These are phyloP conservation scores for Aspergillus pseudoviridinutans DNA, from an alignment of 2,329 filamentous ascomycete species.

Conservation along the genomic window DNA sequence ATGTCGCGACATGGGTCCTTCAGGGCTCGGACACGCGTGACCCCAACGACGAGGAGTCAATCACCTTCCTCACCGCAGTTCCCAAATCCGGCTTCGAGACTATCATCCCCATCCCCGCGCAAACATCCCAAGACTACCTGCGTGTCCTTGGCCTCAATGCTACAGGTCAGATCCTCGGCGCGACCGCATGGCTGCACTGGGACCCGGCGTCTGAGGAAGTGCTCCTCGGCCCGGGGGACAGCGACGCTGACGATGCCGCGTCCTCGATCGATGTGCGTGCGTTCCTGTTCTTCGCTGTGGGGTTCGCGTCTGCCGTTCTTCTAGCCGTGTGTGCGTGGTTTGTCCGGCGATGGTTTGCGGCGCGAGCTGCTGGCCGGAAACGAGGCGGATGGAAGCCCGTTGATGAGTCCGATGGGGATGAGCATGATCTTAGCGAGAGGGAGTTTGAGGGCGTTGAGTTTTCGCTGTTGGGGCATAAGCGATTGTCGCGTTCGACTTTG, in stretches of 20 bases:
- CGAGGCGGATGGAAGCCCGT: conserved; percentile 5
- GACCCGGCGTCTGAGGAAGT: conserved; percentile 14
- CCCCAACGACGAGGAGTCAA: conserved; percentile 3
- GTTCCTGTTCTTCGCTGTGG: conserved; percentile 2
- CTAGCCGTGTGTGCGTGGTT: conserved; percentile 2
- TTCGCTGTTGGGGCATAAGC: conserved; percentile 7
- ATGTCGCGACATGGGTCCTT: conserved; percentile 28
- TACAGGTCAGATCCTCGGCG: conserved; percentile 16
- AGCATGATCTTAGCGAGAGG: conserved; percentile 8
- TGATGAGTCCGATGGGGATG: conserved; percentile 5
- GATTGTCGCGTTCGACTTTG: background rate
- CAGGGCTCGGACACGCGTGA: conserved; percentile 12
- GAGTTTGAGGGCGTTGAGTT: conserved; percentile 11
- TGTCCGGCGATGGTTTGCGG: background rate
- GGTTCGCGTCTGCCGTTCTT: background rate
- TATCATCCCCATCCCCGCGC: conserved; percentile 17
- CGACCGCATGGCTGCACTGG: conserved; percentile 17
- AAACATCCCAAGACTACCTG: conserved; percentile 9
- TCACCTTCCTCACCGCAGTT: conserved; percentile 16
- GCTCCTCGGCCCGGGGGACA: conserved; percentile 1
- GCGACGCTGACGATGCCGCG: background rate
- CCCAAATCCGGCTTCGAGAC: conserved; percentile 29
- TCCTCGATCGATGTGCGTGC: background rate
- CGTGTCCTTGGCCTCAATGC: conserved; percentile 22
- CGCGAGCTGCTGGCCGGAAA: background rate